A percentile compares a stretch with the other conserved stretches of the same genome.
These are phyloP conservation scores for Fusarium sp. DNA, from an alignment of 2,329 filamentous ascomycete species.

Conservation along the genomic window DNA sequence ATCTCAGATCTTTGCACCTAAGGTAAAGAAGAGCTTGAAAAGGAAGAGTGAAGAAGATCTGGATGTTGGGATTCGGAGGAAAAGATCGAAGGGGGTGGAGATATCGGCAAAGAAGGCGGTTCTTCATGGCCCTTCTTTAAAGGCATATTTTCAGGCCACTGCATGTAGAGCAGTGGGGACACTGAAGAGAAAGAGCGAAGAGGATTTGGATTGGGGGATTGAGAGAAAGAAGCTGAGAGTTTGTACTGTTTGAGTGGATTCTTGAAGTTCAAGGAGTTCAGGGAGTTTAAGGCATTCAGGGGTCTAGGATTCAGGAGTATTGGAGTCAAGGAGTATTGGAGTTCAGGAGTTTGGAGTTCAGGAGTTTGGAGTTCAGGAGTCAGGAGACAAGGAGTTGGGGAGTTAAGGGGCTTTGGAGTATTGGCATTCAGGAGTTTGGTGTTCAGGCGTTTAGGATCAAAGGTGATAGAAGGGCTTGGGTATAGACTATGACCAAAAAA, in stretches of 20 bases:
- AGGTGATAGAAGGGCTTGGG: too few species aligned
- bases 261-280: neutral
- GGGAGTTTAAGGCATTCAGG: neutral
- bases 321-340: neutral
- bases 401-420: neutral
- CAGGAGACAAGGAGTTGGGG: neutral
- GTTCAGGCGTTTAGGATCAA: neutral
- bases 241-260: neutral
- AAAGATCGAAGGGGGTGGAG: neutral
- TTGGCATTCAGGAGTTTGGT: neutral
- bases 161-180: neutral
- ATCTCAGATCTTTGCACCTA: rapidly evolving
- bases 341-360: neutral
- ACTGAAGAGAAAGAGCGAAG: neutral
- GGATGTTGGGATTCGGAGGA: rapidly evolving
- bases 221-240: neutral
- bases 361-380: too few species aligned
- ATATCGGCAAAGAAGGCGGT: neutral
- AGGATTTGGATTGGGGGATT: neutral
- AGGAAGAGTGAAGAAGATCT: neutral
- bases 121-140: neutral
- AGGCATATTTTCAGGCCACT: neutral
- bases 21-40: neutral
- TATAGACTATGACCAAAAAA: neutral
- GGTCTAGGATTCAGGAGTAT: neutral